Base-by-base conservation (phyloP, 768 basidiomycete genomes). In the Pholiota molesta region DNA sequence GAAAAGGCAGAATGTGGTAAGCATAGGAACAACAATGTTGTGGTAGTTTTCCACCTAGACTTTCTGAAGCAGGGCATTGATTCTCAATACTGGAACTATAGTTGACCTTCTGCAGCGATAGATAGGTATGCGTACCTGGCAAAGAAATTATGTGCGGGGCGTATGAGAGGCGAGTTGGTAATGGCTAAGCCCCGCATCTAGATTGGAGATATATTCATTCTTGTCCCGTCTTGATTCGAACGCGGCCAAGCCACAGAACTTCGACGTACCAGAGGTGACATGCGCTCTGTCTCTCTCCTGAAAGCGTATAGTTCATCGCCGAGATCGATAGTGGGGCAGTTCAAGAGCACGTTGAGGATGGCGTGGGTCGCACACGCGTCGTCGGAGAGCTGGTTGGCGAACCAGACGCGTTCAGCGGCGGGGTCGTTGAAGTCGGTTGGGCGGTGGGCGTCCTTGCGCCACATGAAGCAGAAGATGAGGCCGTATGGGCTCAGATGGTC, bases 161-260 rank as follows among this genome's bases (percentile, higher is more conserved):
- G 83, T 9, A 89, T 78, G 45, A 82, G 69, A 19, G 75, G 75
- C n/a, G 81, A 81, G 68, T 85, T 87, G 1, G 86, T 82, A 21
- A 87, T 77, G 5, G 86, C 86, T 13, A 89, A 74, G 7, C 87
- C 87, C 67, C 83, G 83, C 84, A 88, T 87, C 87, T 89, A 60
- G 45, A 49, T 21, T 21, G 47, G 23, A 49, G 23, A 21, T 26
- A 49, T 26, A 26, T 21, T 23, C 21, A n/a, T 14, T 49, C 47
- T 14, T 26, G 23, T 23, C 9, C 26, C 26, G 11, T 13, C 23
- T 23, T n/a, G 19, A 51, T 58, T 51, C 16, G 5, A 13, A 53
- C 44, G 13, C 59, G 45, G 3, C 28, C 45, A 26, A 31, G 39
- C 21, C 23, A 63, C 52, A 61, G 61, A 17, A 31, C 37, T 59